Evolutionary conservation across 768 basidiomycete species (phyloP).

Genomic region (Hemileccinum rubropunctum): DNA sequence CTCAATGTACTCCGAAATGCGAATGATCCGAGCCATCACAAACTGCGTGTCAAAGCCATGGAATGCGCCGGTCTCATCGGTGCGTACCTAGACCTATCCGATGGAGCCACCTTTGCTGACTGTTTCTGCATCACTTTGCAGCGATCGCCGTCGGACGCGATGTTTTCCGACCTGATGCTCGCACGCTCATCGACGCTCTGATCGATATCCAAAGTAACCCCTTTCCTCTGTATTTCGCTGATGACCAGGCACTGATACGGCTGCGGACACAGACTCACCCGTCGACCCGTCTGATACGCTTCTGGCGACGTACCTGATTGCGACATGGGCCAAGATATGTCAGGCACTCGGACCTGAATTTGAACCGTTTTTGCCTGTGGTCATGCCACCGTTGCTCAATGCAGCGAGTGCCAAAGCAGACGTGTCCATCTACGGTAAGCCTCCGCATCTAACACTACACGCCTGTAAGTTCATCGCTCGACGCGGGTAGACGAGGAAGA

Average conservation of each 20-base stretch:
- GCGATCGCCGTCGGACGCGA: slow-evolving; percentile 87
- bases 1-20: slow-evolving; percentile 74
- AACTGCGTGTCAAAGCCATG: slow-evolving; percentile 81
- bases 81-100: slow-evolving; percentile 32
- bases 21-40: slow-evolving; percentile 61
- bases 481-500: slow-evolving; percentile 57
- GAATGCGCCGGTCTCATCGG: slow-evolving; percentile 88
- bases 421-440: slow-evolving; percentile 64
- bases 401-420: slow-evolving; percentile 82
- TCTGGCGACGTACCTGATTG: slow-evolving; percentile 70
- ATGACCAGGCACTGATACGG: neutral
- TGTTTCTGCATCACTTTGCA: slow-evolving; percentile 28
- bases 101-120: neutral
- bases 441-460: neutral
- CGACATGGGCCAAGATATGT: slow-evolving; percentile 88
- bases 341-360: slow-evolving; percentile 84
- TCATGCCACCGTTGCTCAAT: slow-evolving; percentile 75
- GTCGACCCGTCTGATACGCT: slow-evolving; percentile 71
- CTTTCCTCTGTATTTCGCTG: neutral
- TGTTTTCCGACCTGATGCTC: slow-evolving; percentile 72
- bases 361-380: slow-evolving; percentile 79
- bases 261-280: slow-evolving; percentile 50
- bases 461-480: no score
- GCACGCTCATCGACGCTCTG: slow-evolving; percentile 66
- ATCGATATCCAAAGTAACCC: slow-evolving; percentile 71